These are phyloP conservation scores for Suhomyces bokatorum DNA, from an alignment of 1,139 yeast genomes.

Conservation along the genomic window DNA sequence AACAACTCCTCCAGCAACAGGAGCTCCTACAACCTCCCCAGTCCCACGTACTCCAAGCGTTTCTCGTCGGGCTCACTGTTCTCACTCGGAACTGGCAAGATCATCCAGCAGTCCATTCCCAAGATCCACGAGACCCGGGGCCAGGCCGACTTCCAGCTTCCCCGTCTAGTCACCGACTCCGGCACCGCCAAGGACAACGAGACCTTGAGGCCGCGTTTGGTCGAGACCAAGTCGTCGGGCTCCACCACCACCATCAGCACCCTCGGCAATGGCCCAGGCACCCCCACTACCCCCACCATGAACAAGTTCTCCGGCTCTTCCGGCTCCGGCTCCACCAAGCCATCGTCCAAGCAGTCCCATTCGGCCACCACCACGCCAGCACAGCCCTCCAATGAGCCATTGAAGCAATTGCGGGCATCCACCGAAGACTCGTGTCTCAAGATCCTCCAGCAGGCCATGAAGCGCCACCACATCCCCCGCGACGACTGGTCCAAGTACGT, in stretches of 20 bases:
- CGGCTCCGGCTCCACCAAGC: slow-evolving; percentile 11
- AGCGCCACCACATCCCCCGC: slow-evolving; percentile 74
- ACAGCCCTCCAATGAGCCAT: slow-evolving; percentile 53
- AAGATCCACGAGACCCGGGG: slow-evolving; percentile 18
- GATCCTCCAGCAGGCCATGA: slow-evolving; percentile 86
- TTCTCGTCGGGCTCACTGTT: slow-evolving; percentile 42
- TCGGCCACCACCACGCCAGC: slow-evolving; percentile 2
- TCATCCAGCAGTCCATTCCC: slow-evolving; percentile 33
- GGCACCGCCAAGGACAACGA: slow-evolving; percentile 8
- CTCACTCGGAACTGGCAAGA: slow-evolving; percentile 47
- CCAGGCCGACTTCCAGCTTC: slow-evolving; percentile 17
- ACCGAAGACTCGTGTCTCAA: slow-evolving; percentile 92
- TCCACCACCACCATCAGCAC: slow-evolving; percentile 20
- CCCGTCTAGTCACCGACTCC: slow-evolving; percentile 12
- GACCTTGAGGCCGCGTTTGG: slow-evolving; percentile 30
- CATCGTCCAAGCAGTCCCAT: slow-evolving; percentile 18
- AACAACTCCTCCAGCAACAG: slow-evolving; percentile 5
- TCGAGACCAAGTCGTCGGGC: slow-evolving; percentile 32
- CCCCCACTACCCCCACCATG: slow-evolving; percentile 13
- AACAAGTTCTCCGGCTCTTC: slow-evolving; percentile 7
- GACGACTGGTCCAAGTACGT: slow-evolving; percentile 91
- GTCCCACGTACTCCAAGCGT: slow-evolving; percentile 44
- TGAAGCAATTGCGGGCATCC: slow-evolving; percentile 83
- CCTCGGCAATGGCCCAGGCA: slow-evolving; percentile 9
- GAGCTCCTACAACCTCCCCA: slow-evolving; percentile 26